Base-by-base conservation (phyloP, 2,329 filamentous ascomycete species). In the Xylaria sp. region DNA sequence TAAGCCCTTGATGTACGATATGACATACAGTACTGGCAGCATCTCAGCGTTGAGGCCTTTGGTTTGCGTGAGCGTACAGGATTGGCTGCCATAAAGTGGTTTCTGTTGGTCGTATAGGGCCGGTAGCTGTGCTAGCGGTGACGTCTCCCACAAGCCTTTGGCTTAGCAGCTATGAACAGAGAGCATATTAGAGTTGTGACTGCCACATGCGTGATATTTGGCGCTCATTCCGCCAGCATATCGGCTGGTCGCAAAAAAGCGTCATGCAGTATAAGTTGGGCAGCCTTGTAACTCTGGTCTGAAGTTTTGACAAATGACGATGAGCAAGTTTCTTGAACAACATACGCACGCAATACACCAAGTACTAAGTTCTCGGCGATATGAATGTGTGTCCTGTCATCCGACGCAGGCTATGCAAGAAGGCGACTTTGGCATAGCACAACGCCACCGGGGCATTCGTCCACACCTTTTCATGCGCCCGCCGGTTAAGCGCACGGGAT, bases 21-120 rank as follows among this genome's bases (percentile, higher is more conserved):
- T 51, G 64, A 59, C 51, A 39, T 62, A 54, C 33, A 18, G 52
- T 57, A 43, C 51, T 46, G 46, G 15, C 39, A 39, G 52, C 57
- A 59, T 61, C 64, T 67, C 25, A 39, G 23, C 66, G 69, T 60
- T 39, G 46, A 48, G 48, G 58, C 51, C 43, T 49, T 55, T 60
- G 59, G 49, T 46, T 66, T 33, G 20, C 52, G 56, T 43, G 23
- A 61, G 52, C 43, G 43, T 41, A 51, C 41, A 54, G 62, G 54
- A 71, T 69, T 71, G 70, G 69, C 59, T 68, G 67, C 71, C 66
- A 70, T 64, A 52, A 59, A 66, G 61, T 59, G 49, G 68, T 59
- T 66, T 62, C 71, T 68, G 67, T 66, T 65, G 52, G 64, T 61
- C 56, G 63, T 57, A 10, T 41, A 62, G 56, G 36, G 54, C 36